phyloP scores from a whole-genome alignment of 371 early-diverging fungal genomes.

The Mortierella sp. region DNA sequence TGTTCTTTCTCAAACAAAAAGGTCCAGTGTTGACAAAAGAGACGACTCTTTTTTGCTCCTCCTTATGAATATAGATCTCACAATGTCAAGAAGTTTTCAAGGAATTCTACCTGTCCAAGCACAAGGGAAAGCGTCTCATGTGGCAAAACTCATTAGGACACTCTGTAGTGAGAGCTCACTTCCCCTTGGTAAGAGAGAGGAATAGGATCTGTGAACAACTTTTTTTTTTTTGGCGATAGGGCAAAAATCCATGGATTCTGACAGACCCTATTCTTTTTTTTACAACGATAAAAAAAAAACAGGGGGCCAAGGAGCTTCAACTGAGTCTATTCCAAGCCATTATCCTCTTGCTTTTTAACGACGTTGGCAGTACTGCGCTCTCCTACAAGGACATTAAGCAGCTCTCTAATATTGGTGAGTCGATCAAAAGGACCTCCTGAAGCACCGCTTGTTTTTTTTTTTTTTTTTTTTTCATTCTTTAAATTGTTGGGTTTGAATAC shows the following conservation, averaged over 20 bases:
- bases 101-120: conserved; percentile 78
- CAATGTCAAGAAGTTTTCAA: conserved; percentile 73
- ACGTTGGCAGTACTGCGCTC: conserved; percentile 54
- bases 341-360: conserved; percentile 82
- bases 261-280: background rate
- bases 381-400: conserved; percentile 74
- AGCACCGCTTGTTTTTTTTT: background rate
- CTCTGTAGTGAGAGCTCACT: conserved; percentile 75
- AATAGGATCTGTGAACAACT: too few relatives aligned
- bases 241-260: too few relatives aligned
- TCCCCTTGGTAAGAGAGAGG: conserved; percentile 56
- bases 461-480: background rate
- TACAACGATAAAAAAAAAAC: conserved; percentile 1
- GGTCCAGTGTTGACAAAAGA: too few relatives aligned
- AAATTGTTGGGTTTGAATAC: background rate
- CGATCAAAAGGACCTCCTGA: background rate
- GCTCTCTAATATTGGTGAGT: conserved; percentile 67
- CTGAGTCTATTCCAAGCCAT: conserved; percentile 82
- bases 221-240: background rate
- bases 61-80: conserved; percentile 61
- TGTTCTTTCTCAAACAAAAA: too few relatives aligned
- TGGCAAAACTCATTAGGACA: conserved; percentile 89
- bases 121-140: conserved; percentile 81
- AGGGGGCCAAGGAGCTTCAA: conserved; percentile 78
- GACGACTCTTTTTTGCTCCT: too few relatives aligned